phyloP scores from a whole-genome alignment of 169 alveolate genomes.

The Cryptosporidium meleagridis region DNA sequence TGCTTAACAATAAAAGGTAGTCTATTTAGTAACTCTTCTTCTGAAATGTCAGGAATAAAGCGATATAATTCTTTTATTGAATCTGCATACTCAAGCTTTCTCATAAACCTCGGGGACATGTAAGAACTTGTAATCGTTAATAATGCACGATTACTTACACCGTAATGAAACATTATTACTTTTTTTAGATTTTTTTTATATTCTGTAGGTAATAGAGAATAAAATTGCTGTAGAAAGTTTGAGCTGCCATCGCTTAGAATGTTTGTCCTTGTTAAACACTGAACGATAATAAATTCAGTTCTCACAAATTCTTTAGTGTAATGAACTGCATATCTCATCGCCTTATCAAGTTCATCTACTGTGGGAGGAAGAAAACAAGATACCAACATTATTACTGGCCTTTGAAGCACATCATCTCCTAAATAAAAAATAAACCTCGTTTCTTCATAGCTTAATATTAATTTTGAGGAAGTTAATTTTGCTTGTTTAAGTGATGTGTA shows the following conservation, averaged over 20 bases:
- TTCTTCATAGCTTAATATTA: constrained; percentile 31
- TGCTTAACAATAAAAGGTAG: constrained; percentile 59
- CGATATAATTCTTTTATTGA: constrained; percentile 55
- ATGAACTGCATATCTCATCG: constrained; percentile 60
- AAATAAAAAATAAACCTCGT: constrained; percentile 59
- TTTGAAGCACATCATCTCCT: constrained; percentile 57
- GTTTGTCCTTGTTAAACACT: constrained; percentile 63
- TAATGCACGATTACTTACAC: constrained; percentile 68
- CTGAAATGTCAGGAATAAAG: constrained; percentile 58
- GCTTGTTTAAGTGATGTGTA: not conserved
- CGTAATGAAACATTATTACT: constrained; percentile 72
- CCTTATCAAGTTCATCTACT: constrained; percentile 63
- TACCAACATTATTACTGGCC: constrained; percentile 54
- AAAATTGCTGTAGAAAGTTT: constrained; percentile 44
- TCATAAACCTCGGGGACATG: constrained; percentile 73
- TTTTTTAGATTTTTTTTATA: constrained; percentile 63
- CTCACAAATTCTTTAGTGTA: constrained; percentile 40
- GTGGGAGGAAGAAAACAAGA: constrained; percentile 64
- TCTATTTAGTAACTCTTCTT: constrained; percentile 22
- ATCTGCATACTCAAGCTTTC: constrained; percentile 66
- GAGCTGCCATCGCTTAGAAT: constrained; percentile 46
- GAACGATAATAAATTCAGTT: constrained; percentile 44
- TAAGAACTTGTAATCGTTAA: constrained; percentile 55
- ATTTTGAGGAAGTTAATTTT: not conserved
- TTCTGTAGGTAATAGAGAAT: constrained; percentile 41